Evolutionary conservation across 2,329 filamentous ascomycete species (phyloP).

Genomic region (Phaeosphaeria sp.): DNA sequence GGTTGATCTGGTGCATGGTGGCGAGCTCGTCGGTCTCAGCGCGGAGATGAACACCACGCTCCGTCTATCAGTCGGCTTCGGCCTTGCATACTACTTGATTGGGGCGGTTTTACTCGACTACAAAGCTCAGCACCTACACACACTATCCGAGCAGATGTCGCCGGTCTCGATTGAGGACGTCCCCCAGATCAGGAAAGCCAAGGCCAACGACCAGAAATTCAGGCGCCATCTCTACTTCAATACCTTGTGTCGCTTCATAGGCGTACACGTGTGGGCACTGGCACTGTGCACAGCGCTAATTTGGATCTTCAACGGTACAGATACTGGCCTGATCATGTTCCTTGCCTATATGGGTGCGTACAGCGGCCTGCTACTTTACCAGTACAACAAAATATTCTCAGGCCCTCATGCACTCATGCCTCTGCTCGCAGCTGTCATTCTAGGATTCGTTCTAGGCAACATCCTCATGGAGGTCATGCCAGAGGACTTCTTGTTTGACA

Average conservation of each 20-base stretch:
- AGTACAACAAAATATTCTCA: conserved; percentile 57
- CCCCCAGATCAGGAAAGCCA: conserved; percentile 53
- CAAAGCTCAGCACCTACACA: conserved; percentile 60
- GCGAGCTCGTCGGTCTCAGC: conserved; percentile 50
- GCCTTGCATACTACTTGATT: conserved; percentile 64
- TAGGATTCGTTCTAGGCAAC: conserved; percentile 57
- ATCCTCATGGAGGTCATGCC: conserved; percentile 50
- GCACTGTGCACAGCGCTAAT: conserved; percentile 58
- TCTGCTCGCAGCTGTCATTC: conserved; percentile 52
- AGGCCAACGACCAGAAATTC: conserved; percentile 54
- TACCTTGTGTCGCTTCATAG: conserved; percentile 57
- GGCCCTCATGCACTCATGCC: conserved; percentile 58
- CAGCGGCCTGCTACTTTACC: conserved; percentile 61
- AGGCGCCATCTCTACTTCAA: conserved; percentile 59
- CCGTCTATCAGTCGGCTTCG: conserved; percentile 60
- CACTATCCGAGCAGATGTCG: conserved; percentile 51
- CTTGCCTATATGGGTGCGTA: conserved; percentile 58
- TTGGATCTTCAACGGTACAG: conserved; percentile 58
- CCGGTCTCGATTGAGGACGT: conserved; percentile 50
- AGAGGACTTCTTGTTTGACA: conserved; percentile 50
- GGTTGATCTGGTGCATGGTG: conserved; percentile 57
- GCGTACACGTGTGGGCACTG: conserved; percentile 61
- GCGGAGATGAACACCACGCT: conserved; percentile 42
- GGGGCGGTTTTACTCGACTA: conserved; percentile 64
- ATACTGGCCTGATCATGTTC: conserved; percentile 57